Conservation (phyloP, 2,329 filamentous ascomycete species). For the Sclerotinia sclerotiorum region DNA sequence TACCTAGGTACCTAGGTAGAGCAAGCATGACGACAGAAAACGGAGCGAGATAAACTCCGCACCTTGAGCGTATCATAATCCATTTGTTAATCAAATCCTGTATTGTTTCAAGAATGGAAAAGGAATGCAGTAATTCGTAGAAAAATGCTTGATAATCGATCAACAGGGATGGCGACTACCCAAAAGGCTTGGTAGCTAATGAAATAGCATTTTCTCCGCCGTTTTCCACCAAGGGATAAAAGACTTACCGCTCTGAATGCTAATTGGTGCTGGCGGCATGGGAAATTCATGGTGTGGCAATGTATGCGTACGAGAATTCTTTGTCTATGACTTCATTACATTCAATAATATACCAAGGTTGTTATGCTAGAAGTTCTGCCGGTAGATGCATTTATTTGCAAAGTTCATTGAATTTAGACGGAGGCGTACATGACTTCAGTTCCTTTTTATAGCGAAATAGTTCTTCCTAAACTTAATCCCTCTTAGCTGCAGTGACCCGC, state of each 20-base stretch:
- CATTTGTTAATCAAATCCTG: neutral
- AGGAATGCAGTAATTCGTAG: neutral
- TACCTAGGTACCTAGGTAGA: neutral
- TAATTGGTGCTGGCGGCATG: neutral
- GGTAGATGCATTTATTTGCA: neutral
- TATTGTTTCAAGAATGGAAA: constrained; percentile 11
- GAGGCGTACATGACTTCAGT: neutral
- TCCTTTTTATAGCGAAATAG: neutral
- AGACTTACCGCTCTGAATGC: neutral
- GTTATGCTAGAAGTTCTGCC: neutral
- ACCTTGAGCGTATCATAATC: neutral
- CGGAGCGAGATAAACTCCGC: neutral
- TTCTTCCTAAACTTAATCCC: neutral
- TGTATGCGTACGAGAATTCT: neutral
- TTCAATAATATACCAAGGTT: neutral
- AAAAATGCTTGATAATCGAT: constrained; percentile 12
- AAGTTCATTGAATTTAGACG: neutral
- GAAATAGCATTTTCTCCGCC: neutral
- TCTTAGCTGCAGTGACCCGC: constrained; percentile 1
- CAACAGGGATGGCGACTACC: neutral
- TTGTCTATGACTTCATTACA: constrained; percentile 5
- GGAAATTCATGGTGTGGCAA: neutral
- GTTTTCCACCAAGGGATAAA: neutral
- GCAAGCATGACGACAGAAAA: neutral
- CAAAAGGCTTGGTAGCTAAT: too few species aligned